Evolutionary conservation across 2,329 filamentous ascomycete species (phyloP), one percentile per base, ranked within the genome.

Genomic region (Fusarium beomiforme): DNA sequence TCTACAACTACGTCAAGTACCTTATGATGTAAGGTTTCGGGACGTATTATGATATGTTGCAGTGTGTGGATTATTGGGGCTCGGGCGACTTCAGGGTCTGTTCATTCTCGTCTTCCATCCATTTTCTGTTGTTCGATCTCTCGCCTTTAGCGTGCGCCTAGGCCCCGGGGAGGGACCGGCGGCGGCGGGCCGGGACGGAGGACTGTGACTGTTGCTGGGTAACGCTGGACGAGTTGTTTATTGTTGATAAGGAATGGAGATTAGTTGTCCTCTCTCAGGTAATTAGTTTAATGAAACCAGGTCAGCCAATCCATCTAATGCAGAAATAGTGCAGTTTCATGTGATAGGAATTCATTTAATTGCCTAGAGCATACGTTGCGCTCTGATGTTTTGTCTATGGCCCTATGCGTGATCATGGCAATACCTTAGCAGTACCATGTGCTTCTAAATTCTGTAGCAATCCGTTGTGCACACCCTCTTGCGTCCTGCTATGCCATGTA

Each of bases 361-460:
- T 44, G 47, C 37, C 26, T 33, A 24, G 49, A 61, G 56, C 41
- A 54, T 39, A 31, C 24, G 10, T 41, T n/a, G 54, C 67, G 55
- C 67, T 42, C 44, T 58, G 39, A 47, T 69, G 58, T 42, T 47
- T 43, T 29, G 44, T 39, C 39, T 58, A 42, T 51, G 42, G 58
- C 29, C n/a, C 46, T 33, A 49, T 42, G 39, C 26, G 39, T 36
- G 44, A 42, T 58, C 46, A 49, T 64, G 47, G 21, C n/a, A 33
- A n/a, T 33, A 51, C 17, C 31, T 51, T 4, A 24, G 39, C 31
- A 23, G 37, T 58, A 43, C 60, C 61, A 62, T 67, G 41, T 37
- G 24, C 49, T 55, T 65, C 63, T 54, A 67, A 61, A 69, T 37
- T 42, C 41, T 62, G 51, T 57, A 72, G 69, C 53, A 70, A 71